Evolutionary conservation across 495 filamentous ascomycete genomes (phyloP), one percentile per base, ranked within the genome.

Genomic region (Hypoxylon intermedium): DNA sequence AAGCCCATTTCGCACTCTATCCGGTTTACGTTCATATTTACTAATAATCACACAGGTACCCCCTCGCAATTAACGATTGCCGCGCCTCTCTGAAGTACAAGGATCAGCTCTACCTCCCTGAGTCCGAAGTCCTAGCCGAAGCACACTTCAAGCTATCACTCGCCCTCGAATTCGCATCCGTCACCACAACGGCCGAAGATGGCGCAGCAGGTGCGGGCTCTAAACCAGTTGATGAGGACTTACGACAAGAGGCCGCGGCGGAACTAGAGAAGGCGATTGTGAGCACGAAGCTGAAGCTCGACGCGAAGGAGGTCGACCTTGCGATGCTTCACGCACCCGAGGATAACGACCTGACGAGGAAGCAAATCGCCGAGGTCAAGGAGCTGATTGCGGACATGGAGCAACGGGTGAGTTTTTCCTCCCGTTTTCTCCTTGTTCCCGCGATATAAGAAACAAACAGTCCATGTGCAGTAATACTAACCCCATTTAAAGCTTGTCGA

Each of bases 71-170:
- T 18, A 80, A 81, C 13, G 94, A 99, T 71, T 79, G 90, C 43
- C 85, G 82, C 67, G 85, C 87, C 5, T 83, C 90, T 5, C 82
- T 99, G 6, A 81, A 79, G 38, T 81, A 96, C 40, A 92, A 94
- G 73, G 70, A 89, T 52, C 78, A 84, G 11, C 81, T 97, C 9
- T 93, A 89, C 68, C 82, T 91, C 1, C 74, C 84, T 43, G 89
- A 94, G 43, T 93, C 91, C 33, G 86, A 88, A 48, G 80, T 93
- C 15, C 79, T 97, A 49, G 92, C 93, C 24, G 94, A 99, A 80
- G 93, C 90, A 31, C 90, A 98, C 72, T 98, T 87, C 77, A 97
- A 97, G 72, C 85, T 98, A 38, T 96, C 95, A 1, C 85, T 99
- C 36, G 95, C 94, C 0, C 84, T 98, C 15, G 94, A 99, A 72